A percentile compares a stretch with the other conserved stretches of the same genome.
Evolutionary conservation across 2,329 filamentous ascomycete genomes (phyloP).

Genomic region (Zymoseptoria tritici): DNA sequence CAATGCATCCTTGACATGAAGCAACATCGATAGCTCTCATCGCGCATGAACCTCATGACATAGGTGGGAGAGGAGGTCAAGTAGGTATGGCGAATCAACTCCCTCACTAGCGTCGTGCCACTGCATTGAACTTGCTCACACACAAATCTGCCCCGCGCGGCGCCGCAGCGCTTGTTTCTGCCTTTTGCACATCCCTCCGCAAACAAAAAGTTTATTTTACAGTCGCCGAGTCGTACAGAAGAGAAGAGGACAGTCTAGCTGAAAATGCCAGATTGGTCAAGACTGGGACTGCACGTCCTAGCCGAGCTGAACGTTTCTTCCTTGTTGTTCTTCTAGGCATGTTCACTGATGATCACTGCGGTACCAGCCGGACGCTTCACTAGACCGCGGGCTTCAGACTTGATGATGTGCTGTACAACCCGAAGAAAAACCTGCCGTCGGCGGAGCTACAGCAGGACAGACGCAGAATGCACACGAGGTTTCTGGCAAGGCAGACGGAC

Average conservation of each 20-base stretch:
- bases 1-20: not conserved
- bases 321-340: not conserved
- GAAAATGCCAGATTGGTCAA: not conserved
- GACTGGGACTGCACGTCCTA: not conserved
- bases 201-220: not conserved
- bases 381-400: not conserved
- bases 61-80: not conserved
- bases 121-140: not conserved
- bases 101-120: not conserved
- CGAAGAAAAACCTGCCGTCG: not conserved
- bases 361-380: not conserved
- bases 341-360: not conserved
- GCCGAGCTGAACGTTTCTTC: not conserved
- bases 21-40: not conserved
- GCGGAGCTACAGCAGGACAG: not conserved
- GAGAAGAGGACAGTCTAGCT: not conserved
- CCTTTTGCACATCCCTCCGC: not conserved
- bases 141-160: not conserved
- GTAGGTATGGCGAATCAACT: not conserved
- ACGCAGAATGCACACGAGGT: not conserved
- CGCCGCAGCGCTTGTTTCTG: not conserved
- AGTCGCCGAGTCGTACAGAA: not conserved
- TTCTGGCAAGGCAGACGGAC: not conserved
- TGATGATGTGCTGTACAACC: not conserved
- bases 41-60: not conserved